phyloP scores from a whole-genome alignment of 73 alveolate species.

The Tetrahymena borealis region DNA sequence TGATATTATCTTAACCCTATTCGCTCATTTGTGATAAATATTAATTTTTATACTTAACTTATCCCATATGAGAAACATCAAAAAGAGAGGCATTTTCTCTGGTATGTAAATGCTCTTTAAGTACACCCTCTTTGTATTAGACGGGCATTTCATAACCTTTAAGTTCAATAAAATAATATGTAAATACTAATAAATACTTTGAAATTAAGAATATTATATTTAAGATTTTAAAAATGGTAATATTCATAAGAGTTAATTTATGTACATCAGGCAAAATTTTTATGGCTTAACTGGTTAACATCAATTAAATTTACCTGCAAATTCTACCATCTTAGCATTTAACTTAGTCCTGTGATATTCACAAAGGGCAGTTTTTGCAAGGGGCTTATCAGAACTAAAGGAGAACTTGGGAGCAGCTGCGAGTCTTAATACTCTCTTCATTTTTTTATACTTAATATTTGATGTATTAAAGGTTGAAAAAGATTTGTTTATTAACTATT shows the following conservation, averaged over 20 bases:
- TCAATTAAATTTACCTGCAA: conserved; percentile 66
- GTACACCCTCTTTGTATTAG: conserved; percentile 63
- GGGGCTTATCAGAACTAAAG: background rate
- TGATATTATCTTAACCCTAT: background rate
- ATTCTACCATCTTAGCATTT: conserved; percentile 74
- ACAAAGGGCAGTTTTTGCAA: background rate
- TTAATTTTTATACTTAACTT: background rate
- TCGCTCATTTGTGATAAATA: too few species aligned
- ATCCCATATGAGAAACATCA: conserved; percentile 90
- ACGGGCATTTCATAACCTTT: conserved; percentile 68
- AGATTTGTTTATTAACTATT: too few species aligned
- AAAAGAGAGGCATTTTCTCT: conserved; percentile 62
- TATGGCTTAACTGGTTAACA: too few species aligned
- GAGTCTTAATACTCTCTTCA: background rate
- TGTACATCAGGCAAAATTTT: too few species aligned
- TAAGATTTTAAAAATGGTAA: too few species aligned
- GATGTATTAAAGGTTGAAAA: too few species aligned
- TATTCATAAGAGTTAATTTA: too few species aligned
- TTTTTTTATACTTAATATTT: background rate
- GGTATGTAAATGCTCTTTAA: conserved; percentile 68
- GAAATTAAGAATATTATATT: too few species aligned
- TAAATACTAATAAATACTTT: too few species aligned
- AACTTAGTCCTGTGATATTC: background rate
- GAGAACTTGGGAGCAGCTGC: background rate
- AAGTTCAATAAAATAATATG: background rate